Evolutionary conservation across 2,329 filamentous ascomycete species (phyloP), one percentile per base, ranked within the genome.

Genomic region (Orbilia brochopaga): DNA sequence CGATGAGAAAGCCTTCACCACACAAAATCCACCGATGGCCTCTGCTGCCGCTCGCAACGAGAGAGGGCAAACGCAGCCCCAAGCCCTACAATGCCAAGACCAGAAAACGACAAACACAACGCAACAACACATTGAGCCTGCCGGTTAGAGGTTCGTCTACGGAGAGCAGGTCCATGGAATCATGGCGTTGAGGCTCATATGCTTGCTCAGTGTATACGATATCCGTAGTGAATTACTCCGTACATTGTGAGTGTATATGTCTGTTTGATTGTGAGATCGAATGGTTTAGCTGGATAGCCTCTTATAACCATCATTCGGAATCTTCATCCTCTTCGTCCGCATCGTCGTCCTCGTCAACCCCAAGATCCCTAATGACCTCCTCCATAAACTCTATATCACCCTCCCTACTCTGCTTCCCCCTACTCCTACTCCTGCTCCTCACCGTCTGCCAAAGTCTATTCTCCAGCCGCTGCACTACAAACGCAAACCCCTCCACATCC

Each of bases 31-130:
- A 53, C 65, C 60, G 63, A 64, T 70, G 46, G 50, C 56, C 53
- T 54, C 52, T 59, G 46, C 46, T 17, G 55, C 59, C 46, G 53
- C 19, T 21, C 19, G 55, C 59, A 70, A 70, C 66, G 66, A 70
- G 63, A 64, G 50, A 70, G 66, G 66, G 66, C 66, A 70, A 54
- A 59, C 58, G 8, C n/a, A 58, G 35, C 65, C 65, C 66, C 59
- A 70, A 70, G 54, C 66, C 66, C 66, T 73, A 66, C 46, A n/a
- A 37, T 30, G 27, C 55, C 50, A 56, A 51, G 69, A 56, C 50
- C 21, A 8, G 27, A 50, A 24, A 23, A 40, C 30, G 42, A 44
- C 59, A 64, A 70, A 70, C 59, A 27, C 48, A 70, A 64, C 59
- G 50, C 54, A 24, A 37, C 59, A 70, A 70, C 66, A 42, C 66